Evolutionary conservation across 805 yeast genomes (phyloP), one percentile per base, ranked within the genome.

Genomic region (Candida sithepensis): DNA sequence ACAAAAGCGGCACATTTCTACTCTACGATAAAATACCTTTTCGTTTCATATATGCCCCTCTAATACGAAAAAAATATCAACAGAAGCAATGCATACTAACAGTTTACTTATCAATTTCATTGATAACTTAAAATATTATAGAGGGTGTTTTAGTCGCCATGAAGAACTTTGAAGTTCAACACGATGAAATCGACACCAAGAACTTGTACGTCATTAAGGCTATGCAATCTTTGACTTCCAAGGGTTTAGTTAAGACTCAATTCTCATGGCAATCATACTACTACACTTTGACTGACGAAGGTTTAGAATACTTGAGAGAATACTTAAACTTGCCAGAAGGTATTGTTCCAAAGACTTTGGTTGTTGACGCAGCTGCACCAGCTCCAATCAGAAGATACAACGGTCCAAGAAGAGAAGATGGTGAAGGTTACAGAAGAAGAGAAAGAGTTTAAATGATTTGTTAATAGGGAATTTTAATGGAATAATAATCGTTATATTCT

Each of bases 221-320:
- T 71, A 85, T 94, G 77, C 99, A 94, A 82, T 92, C 98, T 59
- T 88, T 94, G 77, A 89, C 96, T 72, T 94, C 99, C 58, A 89
- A 86, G 78, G 99, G 99, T 75, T 94, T 71, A 85, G 98, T 94
- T 78, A 90, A 92, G 88, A 94, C 99, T 68, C 98, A 90, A 81
- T 94, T 92, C 86, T 92, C 98, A 71, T 94, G 99, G 99, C 97
- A 91, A 85, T 89, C 89, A 85, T 94, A 94, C 82, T 94, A 94
- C 96, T 94, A 94, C 95, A 89, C 99, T 82, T 87, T 94, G 74
- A 94, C 98, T 73, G 98, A 94, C 73, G 97, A 88, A 79, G 99
- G 99, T 85, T 92, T 94, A 62, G 96, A 90, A 73, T 94, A 81
- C 87, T 86, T 94, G 72, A 88, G 97, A 81, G 90, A 88, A 74